Evolutionary conservation across 805 yeast genomes (phyloP).

Genomic region (Wickerhamiella australiensis): DNA sequence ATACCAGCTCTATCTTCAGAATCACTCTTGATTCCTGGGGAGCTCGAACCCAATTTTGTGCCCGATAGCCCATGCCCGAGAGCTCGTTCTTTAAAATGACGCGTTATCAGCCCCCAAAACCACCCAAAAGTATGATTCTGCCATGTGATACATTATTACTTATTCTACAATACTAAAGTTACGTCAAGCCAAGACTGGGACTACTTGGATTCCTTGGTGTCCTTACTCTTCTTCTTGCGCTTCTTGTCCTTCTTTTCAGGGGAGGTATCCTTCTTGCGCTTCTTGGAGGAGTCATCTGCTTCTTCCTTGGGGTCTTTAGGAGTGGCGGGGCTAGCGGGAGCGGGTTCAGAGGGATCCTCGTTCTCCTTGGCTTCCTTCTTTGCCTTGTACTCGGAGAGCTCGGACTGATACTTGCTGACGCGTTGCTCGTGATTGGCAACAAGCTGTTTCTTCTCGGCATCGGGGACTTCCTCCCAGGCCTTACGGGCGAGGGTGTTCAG

Average conservation of each 20-base stretch:
- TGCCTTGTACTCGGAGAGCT: constrained; percentile 17
- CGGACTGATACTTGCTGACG: constrained; percentile 37
- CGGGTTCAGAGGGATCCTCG: constrained; percentile 23
- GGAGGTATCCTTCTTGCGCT: constrained; percentile 3
- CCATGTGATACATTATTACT: too few species aligned
- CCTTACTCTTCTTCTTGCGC: constrained; percentile 1
- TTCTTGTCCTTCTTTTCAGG: constrained; percentile 3
- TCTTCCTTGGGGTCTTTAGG: not conserved
- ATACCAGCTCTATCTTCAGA: too few species aligned
- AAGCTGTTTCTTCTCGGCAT: constrained; percentile 38
- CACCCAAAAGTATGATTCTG: too few species aligned
- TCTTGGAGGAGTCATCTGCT: not conserved
- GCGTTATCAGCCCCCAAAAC: too few species aligned
- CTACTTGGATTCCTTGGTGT: not conserved
- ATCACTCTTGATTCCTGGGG: too few species aligned
- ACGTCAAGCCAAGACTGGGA: too few species aligned
- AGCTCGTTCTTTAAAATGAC: too few species aligned
- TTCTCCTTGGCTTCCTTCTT: constrained; percentile 20
- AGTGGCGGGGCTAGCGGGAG: constrained; percentile 11
- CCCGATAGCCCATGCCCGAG: too few species aligned
- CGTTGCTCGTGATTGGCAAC: constrained; percentile 35
- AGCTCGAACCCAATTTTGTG: too few species aligned
- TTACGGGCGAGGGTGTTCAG: constrained; percentile 67
- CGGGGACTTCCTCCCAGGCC: constrained; percentile 64
- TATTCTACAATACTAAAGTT: too few species aligned